Percentiles rank a stretch among this genome's conserved stretches.
Evolutionary conservation across 345 rosid genomes (phyloP).

Genomic region (Eucalyptus globulus): DNA sequence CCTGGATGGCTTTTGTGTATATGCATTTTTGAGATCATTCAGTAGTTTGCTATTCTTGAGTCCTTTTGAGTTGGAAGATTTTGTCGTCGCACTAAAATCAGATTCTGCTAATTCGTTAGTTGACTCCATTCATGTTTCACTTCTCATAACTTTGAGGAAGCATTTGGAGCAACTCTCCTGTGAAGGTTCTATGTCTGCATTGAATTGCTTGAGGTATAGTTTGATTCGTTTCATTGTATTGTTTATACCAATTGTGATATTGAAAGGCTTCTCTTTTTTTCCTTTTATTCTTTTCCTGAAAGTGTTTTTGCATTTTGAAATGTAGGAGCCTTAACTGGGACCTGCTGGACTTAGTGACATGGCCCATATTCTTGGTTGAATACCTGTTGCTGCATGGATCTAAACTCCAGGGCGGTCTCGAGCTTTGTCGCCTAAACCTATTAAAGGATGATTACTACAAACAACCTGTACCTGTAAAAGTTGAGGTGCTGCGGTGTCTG

Average conservation of each 20-base stretch:
- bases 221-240: neutral
- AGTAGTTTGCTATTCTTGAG: slow-evolving; percentile 75
- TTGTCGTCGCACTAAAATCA: slow-evolving; percentile 58
- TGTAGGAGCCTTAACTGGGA: slow-evolving; percentile 94
- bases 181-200: slow-evolving; percentile 80
- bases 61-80: slow-evolving; percentile 89
- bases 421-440: slow-evolving; percentile 43
- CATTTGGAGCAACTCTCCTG: slow-evolving; percentile 60
- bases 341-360: slow-evolving; percentile 65
- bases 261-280: neutral
- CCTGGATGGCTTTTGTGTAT: slow-evolving; percentile 58
- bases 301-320: neutral
- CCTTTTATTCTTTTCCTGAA: slow-evolving; percentile 1
- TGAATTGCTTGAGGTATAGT: slow-evolving; percentile 80
- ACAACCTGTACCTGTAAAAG: slow-evolving; percentile 55
- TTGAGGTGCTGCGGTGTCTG: slow-evolving; percentile 60
- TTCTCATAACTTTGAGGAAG: slow-evolving; percentile 62
- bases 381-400: slow-evolving; percentile 64
- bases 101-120: slow-evolving; percentile 42
- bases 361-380: slow-evolving; percentile 80
- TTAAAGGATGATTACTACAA: slow-evolving; percentile 57
- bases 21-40: slow-evolving; percentile 85
- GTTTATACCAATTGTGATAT: neutral
- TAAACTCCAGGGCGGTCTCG: slow-evolving; percentile 31
- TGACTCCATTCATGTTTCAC: slow-evolving; percentile 76